Evolutionary conservation across 768 basidiomycete species (phyloP).

Genomic region (Rhizopogon vulgaris): DNA sequence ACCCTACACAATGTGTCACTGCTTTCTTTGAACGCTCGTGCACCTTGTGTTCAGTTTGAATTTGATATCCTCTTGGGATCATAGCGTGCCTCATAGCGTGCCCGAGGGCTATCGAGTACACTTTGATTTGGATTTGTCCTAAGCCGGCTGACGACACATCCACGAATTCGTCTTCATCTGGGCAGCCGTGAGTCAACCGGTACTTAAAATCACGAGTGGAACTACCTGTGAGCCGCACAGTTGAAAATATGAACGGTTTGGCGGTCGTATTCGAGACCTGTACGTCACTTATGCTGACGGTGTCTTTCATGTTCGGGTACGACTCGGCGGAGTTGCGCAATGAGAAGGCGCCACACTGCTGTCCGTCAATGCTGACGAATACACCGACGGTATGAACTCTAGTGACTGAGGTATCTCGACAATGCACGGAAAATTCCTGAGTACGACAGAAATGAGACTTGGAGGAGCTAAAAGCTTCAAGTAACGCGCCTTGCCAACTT

Average conservation of each 20-base stretch:
- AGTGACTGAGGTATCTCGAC: not conserved
- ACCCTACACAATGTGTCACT: constrained; percentile 23
- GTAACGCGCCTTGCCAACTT: constrained; percentile 18
- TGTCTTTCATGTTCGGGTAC: not conserved
- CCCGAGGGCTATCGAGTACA: not conserved
- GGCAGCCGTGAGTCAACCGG: constrained; percentile 3
- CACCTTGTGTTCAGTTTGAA: constrained; percentile 13
- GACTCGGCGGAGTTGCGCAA: not conserved
- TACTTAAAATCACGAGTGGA: not conserved
- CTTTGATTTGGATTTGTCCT: not conserved
- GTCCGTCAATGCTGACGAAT: constrained; percentile 16
- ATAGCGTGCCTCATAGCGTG: no score
- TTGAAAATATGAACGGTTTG: constrained; percentile 21
- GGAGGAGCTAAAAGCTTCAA: not conserved
- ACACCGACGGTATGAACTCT: not conserved
- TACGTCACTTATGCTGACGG: not conserved
- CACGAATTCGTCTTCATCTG: constrained; percentile 23
- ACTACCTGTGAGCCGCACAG: constrained; percentile 23
- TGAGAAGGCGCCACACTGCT: constrained; percentile 1
- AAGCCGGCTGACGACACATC: constrained; percentile 7
- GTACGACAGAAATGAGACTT: not conserved
- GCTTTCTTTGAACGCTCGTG: constrained; percentile 28
- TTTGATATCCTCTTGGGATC: not conserved
- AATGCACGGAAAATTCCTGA: constrained; percentile 22
- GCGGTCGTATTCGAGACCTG: constrained; percentile 10